Conservation (phyloP, 176 grass and related monocot species). For the Stipa capillata region DNA sequence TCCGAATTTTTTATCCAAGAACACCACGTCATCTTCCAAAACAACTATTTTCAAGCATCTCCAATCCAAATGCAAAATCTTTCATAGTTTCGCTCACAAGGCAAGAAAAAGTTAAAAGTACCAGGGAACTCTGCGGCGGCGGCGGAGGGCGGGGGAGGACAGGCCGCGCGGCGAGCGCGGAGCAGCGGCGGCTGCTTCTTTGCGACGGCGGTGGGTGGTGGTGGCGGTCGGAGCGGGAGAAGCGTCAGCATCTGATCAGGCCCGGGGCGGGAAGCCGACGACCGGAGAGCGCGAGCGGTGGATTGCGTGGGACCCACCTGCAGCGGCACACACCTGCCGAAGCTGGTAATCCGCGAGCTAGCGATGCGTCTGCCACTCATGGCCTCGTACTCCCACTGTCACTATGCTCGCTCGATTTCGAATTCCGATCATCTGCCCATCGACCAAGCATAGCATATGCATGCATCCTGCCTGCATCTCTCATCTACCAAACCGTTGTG, state of each 20-base stretch:
- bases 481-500: no score
- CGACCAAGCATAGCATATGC: no score
- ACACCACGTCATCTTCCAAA: background rate
- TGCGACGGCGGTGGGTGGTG: background rate
- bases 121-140: slow-evolving; percentile 36
- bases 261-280: slow-evolving; percentile 12
- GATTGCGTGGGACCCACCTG: background rate
- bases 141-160: background rate
- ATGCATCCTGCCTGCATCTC: no score
- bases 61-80: background rate
- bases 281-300: slow-evolving; percentile 6
- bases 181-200: background rate
- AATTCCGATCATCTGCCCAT: no score
- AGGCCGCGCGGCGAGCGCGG: background rate
- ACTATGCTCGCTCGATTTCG: no score
- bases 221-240: background rate
- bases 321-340: background rate
- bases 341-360: background rate
- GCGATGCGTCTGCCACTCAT: background rate
- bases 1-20: background rate
- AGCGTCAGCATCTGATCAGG: slow-evolving; percentile 8
- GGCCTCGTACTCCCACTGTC: no score
- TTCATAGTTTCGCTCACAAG: background rate
- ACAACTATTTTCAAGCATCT: background rate
- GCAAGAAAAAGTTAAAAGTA: background rate